phyloP scores from a whole-genome alignment of 352 stramenopile genomes.

The Phytophthora meadii region DNA sequence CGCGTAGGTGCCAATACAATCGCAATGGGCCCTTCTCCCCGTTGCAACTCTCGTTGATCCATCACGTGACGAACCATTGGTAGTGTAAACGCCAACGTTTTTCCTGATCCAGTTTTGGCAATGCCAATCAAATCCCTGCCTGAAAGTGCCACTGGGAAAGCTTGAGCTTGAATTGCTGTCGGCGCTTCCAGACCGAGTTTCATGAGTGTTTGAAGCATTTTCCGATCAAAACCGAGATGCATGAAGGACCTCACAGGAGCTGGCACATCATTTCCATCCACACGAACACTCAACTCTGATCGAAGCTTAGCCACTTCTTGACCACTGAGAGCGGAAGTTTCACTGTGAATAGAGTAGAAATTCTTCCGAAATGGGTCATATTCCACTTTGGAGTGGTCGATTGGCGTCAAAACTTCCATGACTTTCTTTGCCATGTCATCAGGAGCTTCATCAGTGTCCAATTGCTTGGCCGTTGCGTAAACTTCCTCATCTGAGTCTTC shows the following conservation, averaged over 20 bases:
- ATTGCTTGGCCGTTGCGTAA: conserved; percentile 63
- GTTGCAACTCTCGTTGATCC: conserved; percentile 81
- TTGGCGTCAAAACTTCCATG: conserved; percentile 77
- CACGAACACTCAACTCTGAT: conserved; percentile 55
- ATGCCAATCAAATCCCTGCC: conserved; percentile 87
- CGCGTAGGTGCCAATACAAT: conserved; percentile 82
- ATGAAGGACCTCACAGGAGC: conserved; percentile 82
- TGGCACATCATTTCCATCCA: conserved; percentile 56
- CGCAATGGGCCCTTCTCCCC: conserved; percentile 81
- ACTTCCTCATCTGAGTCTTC: conserved; percentile 83
- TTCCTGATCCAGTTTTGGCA: conserved; percentile 97
- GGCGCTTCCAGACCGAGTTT: conserved; percentile 77
- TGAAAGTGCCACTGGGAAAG: conserved; percentile 82
- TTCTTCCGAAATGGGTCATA: conserved; percentile 88
- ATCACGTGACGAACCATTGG: conserved; percentile 93
- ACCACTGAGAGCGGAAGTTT: conserved; percentile 41
- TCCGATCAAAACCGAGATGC: conserved; percentile 70
- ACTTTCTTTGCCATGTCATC: conserved; percentile 55
- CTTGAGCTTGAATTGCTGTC: conserved; percentile 83
- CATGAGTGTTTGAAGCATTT: conserved; percentile 74
- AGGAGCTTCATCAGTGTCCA: conserved; percentile 38
- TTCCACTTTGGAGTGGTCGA: conserved; percentile 70
- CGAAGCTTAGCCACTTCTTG: conserved; percentile 51
- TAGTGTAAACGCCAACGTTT: conserved; percentile 97
- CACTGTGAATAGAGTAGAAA: conserved; percentile 73